A percentile compares a stretch with the other conserved stretches of the same genome.
These are phyloP conservation scores for Hansenula sp. DNA, from an alignment of 1,139 yeast genomes.

Conservation along the genomic window DNA sequence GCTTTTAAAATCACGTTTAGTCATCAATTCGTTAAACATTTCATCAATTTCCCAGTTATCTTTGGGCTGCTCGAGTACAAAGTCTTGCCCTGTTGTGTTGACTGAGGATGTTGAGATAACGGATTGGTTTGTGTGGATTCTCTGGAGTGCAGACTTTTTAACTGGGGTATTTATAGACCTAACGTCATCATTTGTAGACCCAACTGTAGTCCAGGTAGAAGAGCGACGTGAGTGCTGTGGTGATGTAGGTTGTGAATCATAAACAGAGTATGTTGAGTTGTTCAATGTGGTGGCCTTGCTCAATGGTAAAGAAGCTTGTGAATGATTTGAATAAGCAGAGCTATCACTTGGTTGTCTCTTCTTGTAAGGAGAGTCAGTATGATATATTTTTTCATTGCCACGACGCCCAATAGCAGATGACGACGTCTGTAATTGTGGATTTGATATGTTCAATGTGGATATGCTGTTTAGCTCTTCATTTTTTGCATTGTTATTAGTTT, in stretches of 20 bases:
- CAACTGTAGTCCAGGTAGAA: constrained; percentile 17
- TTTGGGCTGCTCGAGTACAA: constrained; percentile 50
- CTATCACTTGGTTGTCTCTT: constrained; percentile 20
- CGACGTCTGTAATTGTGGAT: constrained; percentile 8
- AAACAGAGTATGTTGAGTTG: constrained; percentile 13
- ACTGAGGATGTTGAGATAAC: constrained; percentile 8
- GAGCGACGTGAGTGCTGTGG: constrained; percentile 23
- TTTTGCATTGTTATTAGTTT: constrained; percentile 4
- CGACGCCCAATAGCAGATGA: constrained; percentile 15
- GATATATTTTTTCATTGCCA: neutral
- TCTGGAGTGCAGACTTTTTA: constrained; percentile 17
- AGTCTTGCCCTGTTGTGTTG: constrained; percentile 20
- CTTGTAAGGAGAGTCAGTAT: constrained; percentile 6
- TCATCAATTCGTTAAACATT: constrained; percentile 69
- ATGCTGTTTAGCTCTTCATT: constrained; percentile 7
- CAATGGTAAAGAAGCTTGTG: constrained; percentile 19
- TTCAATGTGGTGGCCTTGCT: constrained; percentile 21
- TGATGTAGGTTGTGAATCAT: constrained; percentile 20
- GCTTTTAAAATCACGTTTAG: constrained; percentile 76
- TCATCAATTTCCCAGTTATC: constrained; percentile 60
- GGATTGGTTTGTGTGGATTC: constrained; percentile 17
- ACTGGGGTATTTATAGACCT: constrained; percentile 13
- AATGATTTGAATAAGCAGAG: constrained; percentile 18
- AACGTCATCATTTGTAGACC: constrained; percentile 7
- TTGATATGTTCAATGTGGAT: constrained; percentile 9